Base-by-base conservation (phyloP, 2,329 filamentous ascomycete species). In the Stemphylium beticola region DNA sequence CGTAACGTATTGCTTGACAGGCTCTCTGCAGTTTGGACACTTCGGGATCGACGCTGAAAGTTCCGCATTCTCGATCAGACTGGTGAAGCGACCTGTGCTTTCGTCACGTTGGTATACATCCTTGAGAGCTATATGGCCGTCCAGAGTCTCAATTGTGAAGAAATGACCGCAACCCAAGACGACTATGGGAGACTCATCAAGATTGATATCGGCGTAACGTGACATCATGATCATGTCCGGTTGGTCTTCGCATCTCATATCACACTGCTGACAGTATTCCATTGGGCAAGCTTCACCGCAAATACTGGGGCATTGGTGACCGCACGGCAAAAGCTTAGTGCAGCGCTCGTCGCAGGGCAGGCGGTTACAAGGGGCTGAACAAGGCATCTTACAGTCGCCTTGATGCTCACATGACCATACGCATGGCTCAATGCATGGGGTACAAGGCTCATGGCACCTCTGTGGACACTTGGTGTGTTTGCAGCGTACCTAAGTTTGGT, bases 391-490 rank as follows among this genome's bases (percentile, higher is more conserved):
- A 41, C 76, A 78, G 4, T 44, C 8, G 26, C 62, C 62, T 42
- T 64, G 57, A 47, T 78, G 76, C 20, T 64, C 60, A 41, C 76
- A 78, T 8, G 56, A 41, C 63, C 73, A 75, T 1, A 60, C 51
- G 26, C 75, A 78, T 26, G 42, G 50, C 26, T 75, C 67, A 2
- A 65, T 40, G 33, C 76, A 78, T 3, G 70, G 69, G 1, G 66
- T 59, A 20, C 72, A 72, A 43, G 74, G 49, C 58, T 76, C 68
- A 54, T 74, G 58, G 45, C 68, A 75, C 17, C 41, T 51, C 3
- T 45, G 41, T 4, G 49, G 56, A 29, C 72, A 75, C 15, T 33
- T 29, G 1, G 61, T 67, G 39, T 74, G 72, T 24, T 61, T 58
- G 45, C 72, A 75, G 17, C 53, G 58, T 18, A 71, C 68, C 64